Evolutionary conservation across 2,329 filamentous ascomycete species (phyloP).

Genomic region (Waltergamsia citrina): DNA sequence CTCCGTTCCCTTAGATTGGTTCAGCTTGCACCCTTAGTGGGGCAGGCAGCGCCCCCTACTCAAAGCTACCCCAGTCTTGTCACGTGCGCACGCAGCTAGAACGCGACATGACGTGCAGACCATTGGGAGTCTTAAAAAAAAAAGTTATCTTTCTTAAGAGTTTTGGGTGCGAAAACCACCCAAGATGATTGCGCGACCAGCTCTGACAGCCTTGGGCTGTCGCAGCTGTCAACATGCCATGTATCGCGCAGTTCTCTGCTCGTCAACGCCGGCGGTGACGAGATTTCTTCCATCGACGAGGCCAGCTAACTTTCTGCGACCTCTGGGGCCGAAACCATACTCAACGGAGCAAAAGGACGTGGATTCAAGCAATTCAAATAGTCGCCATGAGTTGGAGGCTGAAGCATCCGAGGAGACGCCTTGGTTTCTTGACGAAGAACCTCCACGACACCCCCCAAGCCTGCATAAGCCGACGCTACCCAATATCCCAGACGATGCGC

Average conservation of each 20-base stretch:
- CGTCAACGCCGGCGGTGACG: neutral
- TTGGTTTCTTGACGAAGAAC: conserved; percentile 80
- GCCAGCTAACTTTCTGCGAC: neutral
- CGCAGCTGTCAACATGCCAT: conserved; percentile 6
- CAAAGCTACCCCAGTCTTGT: neutral
- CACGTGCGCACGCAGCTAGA: conserved; percentile 1
- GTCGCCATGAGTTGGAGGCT: neutral
- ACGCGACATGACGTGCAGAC: neutral
- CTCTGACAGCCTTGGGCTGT: conserved; percentile 6
- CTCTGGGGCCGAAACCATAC: neutral
- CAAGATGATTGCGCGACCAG: conserved; percentile 5
- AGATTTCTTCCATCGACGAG: neutral
- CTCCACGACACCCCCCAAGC: conserved; percentile 39
- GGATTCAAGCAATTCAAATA: neutral
- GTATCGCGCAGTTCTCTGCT: conserved; percentile 4
- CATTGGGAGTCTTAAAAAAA: neutral
- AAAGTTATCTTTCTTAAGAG: neutral
- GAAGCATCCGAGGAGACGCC: conserved; percentile 31
- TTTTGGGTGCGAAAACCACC: no score
- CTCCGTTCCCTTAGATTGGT: neutral
- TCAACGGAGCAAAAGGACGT: neutral
- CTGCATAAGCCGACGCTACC: conserved; percentile 39
- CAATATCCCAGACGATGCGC: conserved; percentile 55
- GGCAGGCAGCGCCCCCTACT: no score
- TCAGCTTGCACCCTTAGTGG: conserved; percentile 3